Evolutionary conservation across 1,139 yeast genomes (phyloP), one percentile per base, ranked within the genome.

Genomic region (Wickerhamiella infanticola): DNA sequence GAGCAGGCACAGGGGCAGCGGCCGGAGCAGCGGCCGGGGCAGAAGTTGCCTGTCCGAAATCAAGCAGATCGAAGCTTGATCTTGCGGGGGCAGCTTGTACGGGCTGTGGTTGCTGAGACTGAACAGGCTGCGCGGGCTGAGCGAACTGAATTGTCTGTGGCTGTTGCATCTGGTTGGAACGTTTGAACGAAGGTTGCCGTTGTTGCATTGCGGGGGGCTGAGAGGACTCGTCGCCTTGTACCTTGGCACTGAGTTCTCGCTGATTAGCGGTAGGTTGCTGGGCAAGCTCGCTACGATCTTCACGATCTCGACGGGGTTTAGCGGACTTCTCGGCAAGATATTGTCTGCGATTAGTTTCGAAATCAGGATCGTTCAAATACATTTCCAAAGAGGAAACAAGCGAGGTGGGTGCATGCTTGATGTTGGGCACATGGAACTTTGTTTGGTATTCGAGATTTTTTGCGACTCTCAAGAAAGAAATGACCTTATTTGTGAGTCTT

Each of bases 361-460:
- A 84, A 57, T 80, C 81, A n/a, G 84, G 84, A 60, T 82, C 95
- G 58, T 79, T 74, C 56, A 90, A 67, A 62, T 90, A 93, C 55
- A 88, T 96, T 59, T 85, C 94, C 48, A 90, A 71, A 11, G 94
- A 81, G 39, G 79, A 73, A 6, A 95, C 82, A 55, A 90, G 72
- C 27, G 95, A 93, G 1, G 96, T 88, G 11, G 97, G 97, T 0
- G 97, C 96, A 63, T 90, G 98, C 61, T 85, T 85, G 50, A 90
- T 88, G 11, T 95, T 88, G 27, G 98, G 98, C 31, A 90, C 95
- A 58, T 82, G 86, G 50, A 90, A 68, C 56, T 86, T 86, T 1
- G 97, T 85, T 3, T 90, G 77, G 58, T 79, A 75, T 61, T 85
- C 95, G 55, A 84, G 69, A 60, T 81, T 88, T 59, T 90, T 88